These are phyloP conservation scores for Ophiostoma sp. DNA, from an alignment of 2,329 filamentous ascomycete genomes.

Conservation along the genomic window DNA sequence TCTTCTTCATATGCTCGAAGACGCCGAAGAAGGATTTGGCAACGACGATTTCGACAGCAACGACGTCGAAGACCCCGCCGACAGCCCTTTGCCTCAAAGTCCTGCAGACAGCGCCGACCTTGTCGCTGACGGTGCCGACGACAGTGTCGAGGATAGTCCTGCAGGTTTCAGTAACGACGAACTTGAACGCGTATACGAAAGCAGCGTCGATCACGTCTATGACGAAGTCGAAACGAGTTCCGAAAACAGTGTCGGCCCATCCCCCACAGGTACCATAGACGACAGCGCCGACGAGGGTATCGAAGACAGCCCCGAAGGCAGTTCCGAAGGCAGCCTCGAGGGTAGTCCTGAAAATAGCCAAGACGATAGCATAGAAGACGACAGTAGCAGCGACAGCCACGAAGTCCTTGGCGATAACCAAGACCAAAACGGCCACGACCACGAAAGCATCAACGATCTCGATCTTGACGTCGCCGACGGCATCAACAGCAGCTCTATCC, in stretches of 20 bases:
- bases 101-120: background rate
- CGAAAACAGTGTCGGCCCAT: background rate
- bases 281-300: background rate
- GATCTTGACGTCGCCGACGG: slow-evolving; percentile 10
- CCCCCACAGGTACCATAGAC: background rate
- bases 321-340: background rate
- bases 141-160: background rate
- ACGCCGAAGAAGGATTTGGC: too few relatives aligned
- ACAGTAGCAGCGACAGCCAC: background rate
- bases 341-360: background rate
- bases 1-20: too few relatives aligned
- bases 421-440: background rate
- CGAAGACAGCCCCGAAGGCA: slow-evolving; percentile 6
- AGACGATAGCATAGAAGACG: background rate
- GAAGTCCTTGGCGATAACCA: background rate
- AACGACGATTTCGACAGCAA: too few relatives aligned
- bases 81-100: too few relatives aligned
- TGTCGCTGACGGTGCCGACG: background rate
- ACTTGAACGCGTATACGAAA: too few relatives aligned
- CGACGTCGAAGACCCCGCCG: too few relatives aligned
- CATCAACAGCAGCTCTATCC: background rate
- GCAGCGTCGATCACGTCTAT: too few relatives aligned
- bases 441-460: background rate
- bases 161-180: too few relatives aligned
- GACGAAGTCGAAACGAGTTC: too few relatives aligned